Conservation (phyloP, 331 rosid genomes). For the Prunus yedoensis region DNA sequence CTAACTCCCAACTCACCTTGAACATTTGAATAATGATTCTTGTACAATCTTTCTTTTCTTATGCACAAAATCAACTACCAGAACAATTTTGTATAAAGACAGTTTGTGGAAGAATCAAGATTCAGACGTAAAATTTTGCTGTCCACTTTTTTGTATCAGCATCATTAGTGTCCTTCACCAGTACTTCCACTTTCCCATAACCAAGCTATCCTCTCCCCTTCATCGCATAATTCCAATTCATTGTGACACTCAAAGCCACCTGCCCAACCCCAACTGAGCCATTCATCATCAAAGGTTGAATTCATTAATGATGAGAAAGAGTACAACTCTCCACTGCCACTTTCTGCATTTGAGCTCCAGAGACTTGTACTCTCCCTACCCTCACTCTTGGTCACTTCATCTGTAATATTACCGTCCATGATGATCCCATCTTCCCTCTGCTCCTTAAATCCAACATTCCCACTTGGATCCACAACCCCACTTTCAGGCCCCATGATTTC, state of each 20-base stretch:
- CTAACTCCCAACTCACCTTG: not conserved
- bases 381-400: conserved; percentile 2
- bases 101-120: not conserved
- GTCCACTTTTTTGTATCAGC: not conserved
- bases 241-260: conserved; percentile 27
- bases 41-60: not conserved
- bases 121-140: not conserved
- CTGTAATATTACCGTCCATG: too few relatives aligned
- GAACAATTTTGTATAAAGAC: not conserved
- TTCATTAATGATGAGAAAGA: conserved; percentile 33
- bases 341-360: conserved; percentile 39
- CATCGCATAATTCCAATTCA: conserved; percentile 35
- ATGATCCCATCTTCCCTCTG: too few relatives aligned
- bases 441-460: conserved; percentile 2
- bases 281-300: conserved; percentile 44
- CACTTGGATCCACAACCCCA: conserved; percentile 29
- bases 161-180: not conserved
- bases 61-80: not conserved
- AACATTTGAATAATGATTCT: not conserved
- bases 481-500: conserved; percentile 43
- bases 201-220: conserved; percentile 28
- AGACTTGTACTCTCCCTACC: conserved; percentile 25
- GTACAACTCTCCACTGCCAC: conserved; percentile 22
- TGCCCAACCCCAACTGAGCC: conserved; percentile 45
- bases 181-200: conserved; percentile 37